A percentile compares a stretch with the other conserved stretches of the same genome.
Conservation (phyloP, 176 grass and related monocot species). For the Phyllostachys edulis region DNA sequence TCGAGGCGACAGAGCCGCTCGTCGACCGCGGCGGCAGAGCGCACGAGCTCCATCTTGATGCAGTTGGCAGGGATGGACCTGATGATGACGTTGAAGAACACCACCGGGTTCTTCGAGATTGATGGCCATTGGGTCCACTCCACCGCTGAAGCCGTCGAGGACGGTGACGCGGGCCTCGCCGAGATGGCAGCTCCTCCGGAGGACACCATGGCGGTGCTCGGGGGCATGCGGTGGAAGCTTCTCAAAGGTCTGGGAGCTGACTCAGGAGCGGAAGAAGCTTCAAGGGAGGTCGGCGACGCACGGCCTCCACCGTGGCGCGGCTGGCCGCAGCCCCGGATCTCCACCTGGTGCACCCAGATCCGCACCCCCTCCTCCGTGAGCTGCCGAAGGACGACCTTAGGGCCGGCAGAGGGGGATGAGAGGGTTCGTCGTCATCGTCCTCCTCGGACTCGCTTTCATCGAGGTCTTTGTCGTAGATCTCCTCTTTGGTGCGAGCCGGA, state of each 20-base stretch:
- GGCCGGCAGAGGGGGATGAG: neutral
- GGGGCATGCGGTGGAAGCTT: too few relatives aligned
- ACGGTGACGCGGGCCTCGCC: constrained; percentile 23
- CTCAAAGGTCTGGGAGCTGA: too few relatives aligned
- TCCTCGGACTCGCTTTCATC: neutral
- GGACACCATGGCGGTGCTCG: too few relatives aligned
- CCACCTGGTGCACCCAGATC: constrained; percentile 67
- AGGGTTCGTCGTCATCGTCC: constrained; percentile 1
- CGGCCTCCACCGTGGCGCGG: constrained; percentile 60
- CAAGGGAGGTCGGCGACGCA: constrained; percentile 39
- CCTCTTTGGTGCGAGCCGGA: neutral
- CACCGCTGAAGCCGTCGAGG: constrained; percentile 40
- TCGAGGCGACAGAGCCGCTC: constrained; percentile 59
- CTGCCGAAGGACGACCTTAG: constrained; percentile 49
- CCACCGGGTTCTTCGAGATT: constrained; percentile 85
- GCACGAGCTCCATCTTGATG: constrained; percentile 93
- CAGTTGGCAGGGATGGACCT: constrained; percentile 84
- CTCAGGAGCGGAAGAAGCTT: too few relatives aligned
- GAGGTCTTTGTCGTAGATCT: constrained; percentile 9
- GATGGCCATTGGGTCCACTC: constrained; percentile 88
- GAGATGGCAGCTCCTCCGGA: too few relatives aligned
- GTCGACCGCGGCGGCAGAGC: constrained; percentile 53
- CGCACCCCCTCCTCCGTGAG: constrained; percentile 61
- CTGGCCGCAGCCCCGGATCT: constrained; percentile 56
- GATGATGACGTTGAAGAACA: constrained; percentile 98